These are phyloP conservation scores for Xylariales sp. DNA, from an alignment of 2,329 filamentous ascomycete genomes.

Conservation along the genomic window DNA sequence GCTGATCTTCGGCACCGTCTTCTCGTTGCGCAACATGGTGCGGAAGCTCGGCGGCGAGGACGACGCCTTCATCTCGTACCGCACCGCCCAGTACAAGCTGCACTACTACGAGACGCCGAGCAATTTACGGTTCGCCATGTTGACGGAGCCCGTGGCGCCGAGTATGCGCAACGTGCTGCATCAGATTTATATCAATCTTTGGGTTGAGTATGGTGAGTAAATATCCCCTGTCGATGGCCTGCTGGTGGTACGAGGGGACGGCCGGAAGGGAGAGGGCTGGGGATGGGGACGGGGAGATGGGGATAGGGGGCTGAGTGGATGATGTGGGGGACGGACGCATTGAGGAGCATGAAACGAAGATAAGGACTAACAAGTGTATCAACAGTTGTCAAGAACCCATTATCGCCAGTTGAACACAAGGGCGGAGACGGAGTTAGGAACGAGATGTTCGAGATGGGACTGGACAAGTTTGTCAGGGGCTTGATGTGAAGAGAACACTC, in stretches of 20 bases:
- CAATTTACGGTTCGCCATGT: conserved; percentile 92
- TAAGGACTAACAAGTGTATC: no score
- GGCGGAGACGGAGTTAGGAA: conserved; percentile 66
- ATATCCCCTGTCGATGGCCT: no score
- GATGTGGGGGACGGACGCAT: no score
- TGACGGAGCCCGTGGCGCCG: conserved; percentile 82
- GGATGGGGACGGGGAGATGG: no score
- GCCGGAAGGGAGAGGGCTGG: no score
- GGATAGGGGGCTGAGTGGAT: no score
- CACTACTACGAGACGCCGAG: conserved; percentile 99
- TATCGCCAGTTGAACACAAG: conserved; percentile 64
- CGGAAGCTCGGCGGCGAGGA: conserved; percentile 91
- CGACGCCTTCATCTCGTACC: conserved; percentile 91
- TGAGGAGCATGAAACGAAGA: no score
- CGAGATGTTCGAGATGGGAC: conserved; percentile 64
- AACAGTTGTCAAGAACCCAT: conserved; percentile 65
- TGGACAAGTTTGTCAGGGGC: conserved; percentile 73
- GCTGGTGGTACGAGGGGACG: no score
- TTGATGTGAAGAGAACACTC: conserved; percentile 44
- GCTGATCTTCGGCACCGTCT: conserved; percentile 94
- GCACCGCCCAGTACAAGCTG: conserved; percentile 92
- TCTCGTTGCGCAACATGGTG: conserved; percentile 93
- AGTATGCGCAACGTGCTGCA: conserved; percentile 94
- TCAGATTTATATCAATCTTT: conserved; percentile 97
- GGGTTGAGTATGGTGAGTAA: conserved; percentile 81